Conservation (phyloP, 2,329 filamentous ascomycete species). For the Paraphaeosphaeria minitans region DNA sequence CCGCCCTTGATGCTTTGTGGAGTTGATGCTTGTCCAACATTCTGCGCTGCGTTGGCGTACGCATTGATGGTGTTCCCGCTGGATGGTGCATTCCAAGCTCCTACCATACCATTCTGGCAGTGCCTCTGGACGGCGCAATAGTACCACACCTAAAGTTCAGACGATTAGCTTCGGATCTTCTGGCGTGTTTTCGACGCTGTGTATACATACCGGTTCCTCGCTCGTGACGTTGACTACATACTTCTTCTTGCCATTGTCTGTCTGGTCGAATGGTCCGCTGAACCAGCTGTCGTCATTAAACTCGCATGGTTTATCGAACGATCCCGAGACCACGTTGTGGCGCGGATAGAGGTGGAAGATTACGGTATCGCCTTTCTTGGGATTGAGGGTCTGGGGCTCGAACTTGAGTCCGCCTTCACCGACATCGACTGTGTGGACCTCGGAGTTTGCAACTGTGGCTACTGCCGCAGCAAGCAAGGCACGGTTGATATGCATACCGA, state of each 20-base stretch:
- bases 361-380: conserved; percentile 13
- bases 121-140: conserved; percentile 28
- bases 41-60: conserved; percentile 10
- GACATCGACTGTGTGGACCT: conserved; percentile 11
- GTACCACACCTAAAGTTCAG: conserved; percentile 18
- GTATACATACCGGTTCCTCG: conserved; percentile 19
- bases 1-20: conserved; percentile 20
- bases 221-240: conserved; percentile 33
- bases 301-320: conserved; percentile 9
- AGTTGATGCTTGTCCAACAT: not conserved
- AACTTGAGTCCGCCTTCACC: conserved; percentile 12
- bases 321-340: conserved; percentile 13
- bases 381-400: conserved; percentile 8
- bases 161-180: not conserved
- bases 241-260: conserved; percentile 25
- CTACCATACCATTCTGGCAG: conserved; percentile 34
- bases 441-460: not conserved
- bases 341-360: conserved; percentile 13
- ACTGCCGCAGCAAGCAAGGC: not conserved
- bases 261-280: conserved; percentile 25
- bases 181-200: not conserved
- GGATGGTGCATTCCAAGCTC: conserved; percentile 23
- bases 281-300: conserved; percentile 22
- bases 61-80: conserved; percentile 12
- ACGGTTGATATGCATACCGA: not conserved